Evolutionary conservation across 177 flowering plant genomes (phyloP).

Genomic region (Vitis hybrid): DNA sequence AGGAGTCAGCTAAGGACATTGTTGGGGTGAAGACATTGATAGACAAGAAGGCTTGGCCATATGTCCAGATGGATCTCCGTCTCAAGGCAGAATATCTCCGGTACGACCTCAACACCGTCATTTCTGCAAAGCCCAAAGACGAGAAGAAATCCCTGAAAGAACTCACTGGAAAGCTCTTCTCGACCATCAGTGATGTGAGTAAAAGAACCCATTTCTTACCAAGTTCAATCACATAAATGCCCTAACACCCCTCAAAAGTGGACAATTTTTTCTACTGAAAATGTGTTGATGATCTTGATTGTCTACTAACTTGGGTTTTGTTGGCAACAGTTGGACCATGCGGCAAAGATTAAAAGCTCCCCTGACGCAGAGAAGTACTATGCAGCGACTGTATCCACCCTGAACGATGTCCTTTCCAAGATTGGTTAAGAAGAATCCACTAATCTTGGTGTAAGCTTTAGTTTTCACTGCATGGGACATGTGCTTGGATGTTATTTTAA

Average conservation of each 20-base stretch:
- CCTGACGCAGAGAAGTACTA: constrained; percentile 85
- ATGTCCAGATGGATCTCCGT: constrained; percentile 85
- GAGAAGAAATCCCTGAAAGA: constrained; percentile 76
- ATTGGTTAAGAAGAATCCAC: constrained; percentile 49
- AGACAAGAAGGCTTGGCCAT: constrained; percentile 95
- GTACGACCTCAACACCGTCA: constrained; percentile 85
- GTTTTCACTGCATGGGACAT: constrained; percentile 1
- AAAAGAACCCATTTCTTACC: no score
- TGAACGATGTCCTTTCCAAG: constrained; percentile 81
- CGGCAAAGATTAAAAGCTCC: constrained; percentile 87
- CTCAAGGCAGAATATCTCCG: constrained; percentile 71
- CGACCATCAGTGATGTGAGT: constrained; percentile 58
- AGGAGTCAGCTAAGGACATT: constrained; percentile 91
- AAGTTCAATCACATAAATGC: no score
- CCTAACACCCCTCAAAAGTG: no score
- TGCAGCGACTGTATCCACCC: constrained; percentile 59
- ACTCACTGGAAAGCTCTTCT: constrained; percentile 75
- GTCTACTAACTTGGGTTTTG: no score
- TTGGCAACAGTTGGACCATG: constrained; percentile 69
- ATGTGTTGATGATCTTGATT: no score
- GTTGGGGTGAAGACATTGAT: constrained; percentile 67
- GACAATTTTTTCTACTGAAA: no score
- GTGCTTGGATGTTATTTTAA: constrained; percentile 8
- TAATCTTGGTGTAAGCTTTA: constrained; percentile 21
- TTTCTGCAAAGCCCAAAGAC: constrained; percentile 66